Base-by-base conservation (phyloP, 192 early-diverging fungal species). In the Coemansia sp. region DNA sequence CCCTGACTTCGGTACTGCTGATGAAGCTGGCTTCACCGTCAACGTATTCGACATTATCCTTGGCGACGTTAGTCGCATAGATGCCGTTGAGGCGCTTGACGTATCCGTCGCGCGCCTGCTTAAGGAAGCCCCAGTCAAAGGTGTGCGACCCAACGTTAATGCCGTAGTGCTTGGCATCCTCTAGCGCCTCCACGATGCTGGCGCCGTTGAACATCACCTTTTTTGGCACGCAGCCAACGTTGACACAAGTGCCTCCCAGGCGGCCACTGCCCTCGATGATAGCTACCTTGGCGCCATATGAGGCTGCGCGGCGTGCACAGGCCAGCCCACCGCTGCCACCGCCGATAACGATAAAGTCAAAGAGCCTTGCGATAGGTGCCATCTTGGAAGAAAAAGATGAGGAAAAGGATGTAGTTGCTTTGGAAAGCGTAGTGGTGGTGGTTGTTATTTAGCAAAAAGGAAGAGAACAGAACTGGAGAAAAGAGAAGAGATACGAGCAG, bases 191-290 rank as follows among this genome's bases (percentile, higher is more conserved):
- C 44, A 90, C 87, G 68, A 97, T 86, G 57, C 89, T 89, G 45
- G 94, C 94, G 85, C 94, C 90, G 72, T 94, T 95, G 92, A 94
- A 98, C 93, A 95, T 98, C 65, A 98, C 90, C 75, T 94, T 94
- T 85, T 94, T 94, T 42, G 93, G 93, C 39, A 94, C 93, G 65
- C 93, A 94, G 64, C 94, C 95, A 37, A 95, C 94, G 69, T 97
- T 99, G 59, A 99, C 97, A 72, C 96, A 99, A 34, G 96, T 92
- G 23, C 91, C 92, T 69, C 92, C 92, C 62, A 94, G 85, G 29
- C 89, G 87, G n/a, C 87, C 86, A 60, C 85, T 86, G 62, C 77
- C 86, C 66, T 99, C 97, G 59, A 99, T 86, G 31, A 99, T 75
- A 41, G 89, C 95, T 3, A 97, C 95, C 71, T 93, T 93, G 63